These are phyloP conservation scores for Besnoitia besnoiti DNA, from an alignment of 169 alveolate species.

Conservation along the genomic window DNA sequence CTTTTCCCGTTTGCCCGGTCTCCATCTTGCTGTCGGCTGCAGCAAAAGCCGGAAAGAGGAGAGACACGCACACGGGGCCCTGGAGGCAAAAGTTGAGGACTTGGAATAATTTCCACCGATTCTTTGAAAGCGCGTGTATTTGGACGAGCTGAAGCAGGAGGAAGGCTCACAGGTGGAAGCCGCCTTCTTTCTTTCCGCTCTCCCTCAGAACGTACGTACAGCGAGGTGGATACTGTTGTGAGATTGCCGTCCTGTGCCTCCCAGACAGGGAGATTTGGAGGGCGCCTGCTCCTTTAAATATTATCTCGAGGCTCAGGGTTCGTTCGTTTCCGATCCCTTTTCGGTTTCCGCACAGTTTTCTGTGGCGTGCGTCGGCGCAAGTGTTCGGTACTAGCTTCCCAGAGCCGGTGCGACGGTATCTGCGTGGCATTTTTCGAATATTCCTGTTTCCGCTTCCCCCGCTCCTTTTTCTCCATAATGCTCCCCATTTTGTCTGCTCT, in stretches of 20 bases:
- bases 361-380: no score
- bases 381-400: no score
- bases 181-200: background rate
- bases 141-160: background rate
- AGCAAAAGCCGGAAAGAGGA: background rate
- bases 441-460: background rate
- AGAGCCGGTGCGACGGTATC: no score
- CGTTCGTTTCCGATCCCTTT: no score
- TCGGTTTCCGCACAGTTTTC: no score
- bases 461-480: background rate
- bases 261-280: no score
- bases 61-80: background rate
- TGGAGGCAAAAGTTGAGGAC: background rate
- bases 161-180: background rate
- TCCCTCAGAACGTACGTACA: background rate
- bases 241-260: no score
- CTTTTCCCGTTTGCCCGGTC: background rate
- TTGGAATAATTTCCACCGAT: background rate
- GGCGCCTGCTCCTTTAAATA: no score
- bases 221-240: no score
- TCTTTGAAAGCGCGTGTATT: background rate
- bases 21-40: slow-evolving; percentile 7
- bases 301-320: no score
- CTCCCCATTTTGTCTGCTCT: background rate
- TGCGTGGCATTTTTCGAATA: no score